Conservation (phyloP, 148 eudicot species). For the Hydrangea macrophylla region DNA sequence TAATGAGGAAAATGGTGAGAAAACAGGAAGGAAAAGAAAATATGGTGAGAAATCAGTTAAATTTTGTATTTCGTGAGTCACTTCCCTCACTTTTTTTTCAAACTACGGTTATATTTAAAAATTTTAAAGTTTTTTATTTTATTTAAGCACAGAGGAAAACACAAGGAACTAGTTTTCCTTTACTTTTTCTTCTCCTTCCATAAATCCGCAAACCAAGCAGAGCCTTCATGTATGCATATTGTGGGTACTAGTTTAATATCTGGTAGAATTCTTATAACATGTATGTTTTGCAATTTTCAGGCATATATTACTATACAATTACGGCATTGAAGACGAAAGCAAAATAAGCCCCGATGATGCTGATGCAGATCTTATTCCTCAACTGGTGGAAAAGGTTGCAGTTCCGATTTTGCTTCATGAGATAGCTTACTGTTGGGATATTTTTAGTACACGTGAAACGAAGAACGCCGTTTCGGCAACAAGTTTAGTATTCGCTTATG, state of each 20-base stretch:
- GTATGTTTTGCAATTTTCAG: slow-evolving; percentile 30
- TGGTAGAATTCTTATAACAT: not conserved
- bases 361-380: slow-evolving; percentile 87
- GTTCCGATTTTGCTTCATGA: slow-evolving; percentile 81
- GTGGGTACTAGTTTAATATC: slow-evolving; percentile 16
- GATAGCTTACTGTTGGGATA: slow-evolving; percentile 82
- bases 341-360: slow-evolving; percentile 63
- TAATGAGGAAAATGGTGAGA: too few species aligned
- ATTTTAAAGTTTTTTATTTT: too few species aligned
- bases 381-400: slow-evolving; percentile 87
- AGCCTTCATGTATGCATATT: not conserved
- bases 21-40: too few species aligned
- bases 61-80: too few species aligned
- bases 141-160: too few species aligned
- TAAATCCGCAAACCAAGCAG: too few species aligned
- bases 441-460: slow-evolving; percentile 78
- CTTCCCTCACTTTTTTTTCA: too few species aligned
- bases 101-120: too few species aligned
- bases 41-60: too few species aligned
- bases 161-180: too few species aligned
- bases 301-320: slow-evolving; percentile 74
- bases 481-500: slow-evolving; percentile 54
- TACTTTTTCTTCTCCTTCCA: too few species aligned
- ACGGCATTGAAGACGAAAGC: slow-evolving; percentile 75
- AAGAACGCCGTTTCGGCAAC: slow-evolving; percentile 77